Evolutionary conservation across 306 rosid genomes (phyloP).

Genomic region (Gastrolobium bilobum): DNA sequence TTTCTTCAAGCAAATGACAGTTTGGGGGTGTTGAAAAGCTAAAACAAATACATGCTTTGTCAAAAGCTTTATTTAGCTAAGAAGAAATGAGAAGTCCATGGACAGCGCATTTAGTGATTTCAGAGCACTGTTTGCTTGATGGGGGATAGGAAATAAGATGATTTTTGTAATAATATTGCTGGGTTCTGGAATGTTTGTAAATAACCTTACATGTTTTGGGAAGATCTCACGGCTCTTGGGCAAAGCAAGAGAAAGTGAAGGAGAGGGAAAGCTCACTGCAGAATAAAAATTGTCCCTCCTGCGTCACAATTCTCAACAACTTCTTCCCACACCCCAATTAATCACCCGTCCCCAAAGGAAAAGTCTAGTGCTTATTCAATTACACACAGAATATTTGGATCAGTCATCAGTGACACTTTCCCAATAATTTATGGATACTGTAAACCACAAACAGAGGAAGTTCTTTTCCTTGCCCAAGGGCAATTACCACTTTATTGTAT

Average conservation of each 20-base stretch:
- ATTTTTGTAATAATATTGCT: slow-evolving; percentile 45
- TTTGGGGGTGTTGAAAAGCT: not conserved
- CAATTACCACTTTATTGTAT: slow-evolving; percentile 24
- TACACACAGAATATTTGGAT: slow-evolving; percentile 5
- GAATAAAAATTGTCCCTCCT: slow-evolving; percentile 3
- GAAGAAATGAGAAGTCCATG: slow-evolving; percentile 55
- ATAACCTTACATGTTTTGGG: slow-evolving; percentile 49
- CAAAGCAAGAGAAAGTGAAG: slow-evolving; percentile 5
- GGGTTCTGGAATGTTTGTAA: slow-evolving; percentile 50
- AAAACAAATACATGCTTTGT: slow-evolving; percentile 11
- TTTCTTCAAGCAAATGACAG: slow-evolving; percentile 2
- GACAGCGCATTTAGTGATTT: slow-evolving; percentile 48
- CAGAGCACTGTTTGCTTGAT: slow-evolving; percentile 42
- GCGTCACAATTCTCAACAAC: slow-evolving; percentile 30
- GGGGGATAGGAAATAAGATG: slow-evolving; percentile 50
- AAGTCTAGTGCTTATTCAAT: slow-evolving; percentile 1
- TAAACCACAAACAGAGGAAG: not conserved
- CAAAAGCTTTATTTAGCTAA: slow-evolving; percentile 48
- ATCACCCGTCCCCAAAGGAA: slow-evolving; percentile 14
- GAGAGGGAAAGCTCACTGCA: not conserved
- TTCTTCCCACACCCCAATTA: not conserved
- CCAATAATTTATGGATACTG: not conserved
- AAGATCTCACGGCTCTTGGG: slow-evolving; percentile 48
- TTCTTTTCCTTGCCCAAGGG: slow-evolving; percentile 19
- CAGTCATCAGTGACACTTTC: not conserved